phyloP scores from a whole-genome alignment of 2,329 filamentous ascomycete genomes.

The Hawksworthiomyces lignivorus region DNA sequence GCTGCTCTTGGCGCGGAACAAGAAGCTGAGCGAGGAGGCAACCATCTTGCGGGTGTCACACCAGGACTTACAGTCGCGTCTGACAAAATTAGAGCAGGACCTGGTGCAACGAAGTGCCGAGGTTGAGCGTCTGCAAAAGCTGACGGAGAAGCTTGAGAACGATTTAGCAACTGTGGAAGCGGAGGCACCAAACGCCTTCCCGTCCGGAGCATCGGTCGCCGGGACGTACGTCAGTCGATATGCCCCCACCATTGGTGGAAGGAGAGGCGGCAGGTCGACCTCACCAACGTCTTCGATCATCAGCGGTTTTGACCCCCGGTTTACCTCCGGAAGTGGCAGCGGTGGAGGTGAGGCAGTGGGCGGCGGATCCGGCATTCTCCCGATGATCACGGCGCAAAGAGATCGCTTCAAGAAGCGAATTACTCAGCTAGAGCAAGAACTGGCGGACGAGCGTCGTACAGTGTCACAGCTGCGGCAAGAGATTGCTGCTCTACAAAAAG shows the following conservation, averaged over 20 bases:
- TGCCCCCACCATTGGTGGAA: slow-evolving; percentile 50
- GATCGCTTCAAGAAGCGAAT: slow-evolving; percentile 98
- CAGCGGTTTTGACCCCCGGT: slow-evolving; percentile 78
- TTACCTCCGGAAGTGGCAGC: slow-evolving; percentile 21
- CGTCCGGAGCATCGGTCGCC: slow-evolving; percentile 84
- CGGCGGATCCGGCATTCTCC: slow-evolving; percentile 78
- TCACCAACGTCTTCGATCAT: slow-evolving; percentile 98
- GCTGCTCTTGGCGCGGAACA: slow-evolving; percentile 84
- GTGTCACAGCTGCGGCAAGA: slow-evolving; percentile 85
- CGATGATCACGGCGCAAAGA: slow-evolving; percentile 96
- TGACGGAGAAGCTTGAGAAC: slow-evolving; percentile 85
- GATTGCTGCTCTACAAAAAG: slow-evolving; percentile 84
- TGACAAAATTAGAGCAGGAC: slow-evolving; percentile 76
- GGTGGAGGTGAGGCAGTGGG: slow-evolving; percentile 55
- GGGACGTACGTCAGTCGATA: slow-evolving; percentile 82
- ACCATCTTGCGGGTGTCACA: slow-evolving; percentile 90
- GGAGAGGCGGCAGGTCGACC: slow-evolving; percentile 56
- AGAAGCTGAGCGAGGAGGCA: slow-evolving; percentile 90
- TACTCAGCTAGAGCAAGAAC: slow-evolving; percentile 77
- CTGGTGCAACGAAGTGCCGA: slow-evolving; percentile 77
- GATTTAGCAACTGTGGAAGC: slow-evolving; percentile 84
- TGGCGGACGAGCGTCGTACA: slow-evolving; percentile 74
- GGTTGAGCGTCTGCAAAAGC: slow-evolving; percentile 72
- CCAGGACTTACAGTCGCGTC: slow-evolving; percentile 74
- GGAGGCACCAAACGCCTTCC: slow-evolving; percentile 74